phyloP scores from a whole-genome alignment of 2,329 filamentous ascomycete species.

The Colletotrichum tropicicola region DNA sequence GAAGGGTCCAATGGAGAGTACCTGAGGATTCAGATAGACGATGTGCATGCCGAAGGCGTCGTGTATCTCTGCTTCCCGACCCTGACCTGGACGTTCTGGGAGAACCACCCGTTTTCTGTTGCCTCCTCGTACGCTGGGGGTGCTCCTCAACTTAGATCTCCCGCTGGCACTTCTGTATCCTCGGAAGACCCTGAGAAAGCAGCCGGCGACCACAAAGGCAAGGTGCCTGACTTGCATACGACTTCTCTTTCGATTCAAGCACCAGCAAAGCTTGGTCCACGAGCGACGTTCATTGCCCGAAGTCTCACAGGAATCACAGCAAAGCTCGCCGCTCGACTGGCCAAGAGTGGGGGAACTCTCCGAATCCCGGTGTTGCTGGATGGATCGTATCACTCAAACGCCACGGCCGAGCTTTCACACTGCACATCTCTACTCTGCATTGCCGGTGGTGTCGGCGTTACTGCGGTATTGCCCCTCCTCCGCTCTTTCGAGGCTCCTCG shows the following conservation, averaged over 20 bases:
- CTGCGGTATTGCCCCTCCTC: slow-evolving; percentile 38
- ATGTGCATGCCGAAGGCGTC: slow-evolving; percentile 47
- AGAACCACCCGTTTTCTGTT: slow-evolving; percentile 64
- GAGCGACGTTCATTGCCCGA: slow-evolving; percentile 36
- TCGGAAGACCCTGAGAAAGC: not conserved
- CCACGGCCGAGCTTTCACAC: slow-evolving; percentile 32
- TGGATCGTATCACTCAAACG: slow-evolving; percentile 37
- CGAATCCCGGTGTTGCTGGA: slow-evolving; percentile 37
- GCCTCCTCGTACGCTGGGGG: slow-evolving; percentile 16
- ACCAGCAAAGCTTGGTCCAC: not conserved
- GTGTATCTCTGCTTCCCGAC: slow-evolving; percentile 61
- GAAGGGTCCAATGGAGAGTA: slow-evolving; percentile 33
- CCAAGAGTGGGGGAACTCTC: not conserved
- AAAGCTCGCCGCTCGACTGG: slow-evolving; percentile 27
- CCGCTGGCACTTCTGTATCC: not conserved
- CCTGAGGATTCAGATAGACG: slow-evolving; percentile 52
- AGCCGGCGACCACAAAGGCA: not conserved
- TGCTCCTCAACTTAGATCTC: not conserved
- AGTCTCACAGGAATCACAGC: slow-evolving; percentile 35
- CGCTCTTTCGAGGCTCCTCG: slow-evolving; percentile 15
- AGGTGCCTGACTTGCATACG: not conserved
- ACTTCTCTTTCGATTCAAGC: too few species aligned
- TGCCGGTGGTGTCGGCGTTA: slow-evolving; percentile 43
- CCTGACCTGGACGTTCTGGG: slow-evolving; percentile 52
- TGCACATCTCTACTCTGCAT: slow-evolving; percentile 38